phyloP scores from a whole-genome alignment of 2,329 filamentous ascomycete species.

The Phialophora macrospora region DNA sequence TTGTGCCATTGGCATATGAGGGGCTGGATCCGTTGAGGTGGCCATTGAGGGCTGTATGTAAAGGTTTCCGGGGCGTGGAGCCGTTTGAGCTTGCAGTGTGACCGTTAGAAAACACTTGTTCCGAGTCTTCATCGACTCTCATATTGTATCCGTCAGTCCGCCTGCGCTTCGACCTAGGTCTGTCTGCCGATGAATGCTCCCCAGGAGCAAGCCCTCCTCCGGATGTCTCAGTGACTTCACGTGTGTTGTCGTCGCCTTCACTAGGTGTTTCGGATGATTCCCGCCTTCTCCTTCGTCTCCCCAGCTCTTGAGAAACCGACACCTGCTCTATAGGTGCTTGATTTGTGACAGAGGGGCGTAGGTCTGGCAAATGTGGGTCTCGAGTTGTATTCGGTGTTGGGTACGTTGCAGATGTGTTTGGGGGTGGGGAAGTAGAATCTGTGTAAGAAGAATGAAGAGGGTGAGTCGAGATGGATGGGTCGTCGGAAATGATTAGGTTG shows the following conservation, averaged over 20 bases:
- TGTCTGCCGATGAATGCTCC: conserved; percentile 42
- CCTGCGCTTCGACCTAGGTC: conserved; percentile 61
- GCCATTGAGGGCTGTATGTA: conserved; percentile 56
- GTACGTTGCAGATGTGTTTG: conserved; percentile 34
- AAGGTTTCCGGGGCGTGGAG: conserved; percentile 55
- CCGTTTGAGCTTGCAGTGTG: conserved; percentile 63
- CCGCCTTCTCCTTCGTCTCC: conserved; percentile 35
- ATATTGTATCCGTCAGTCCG: conserved; percentile 62
- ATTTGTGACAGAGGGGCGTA: conserved; percentile 24
- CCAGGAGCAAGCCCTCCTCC: conserved; percentile 40
- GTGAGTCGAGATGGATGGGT: conserved; percentile 64
- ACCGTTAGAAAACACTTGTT: conserved; percentile 60
- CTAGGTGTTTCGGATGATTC: conserved; percentile 21
- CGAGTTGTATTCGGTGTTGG: conserved; percentile 18
- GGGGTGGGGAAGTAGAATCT: conserved; percentile 51
- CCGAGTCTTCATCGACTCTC: conserved; percentile 63
- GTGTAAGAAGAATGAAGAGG: conserved; percentile 57
- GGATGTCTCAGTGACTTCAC: conserved; percentile 37
- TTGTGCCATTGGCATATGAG: conserved; percentile 48
- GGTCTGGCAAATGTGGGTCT: conserved; percentile 32
- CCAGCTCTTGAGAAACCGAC: conserved; percentile 23
- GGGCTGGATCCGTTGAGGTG: conserved; percentile 46
- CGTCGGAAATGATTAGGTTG: conserved; percentile 70
- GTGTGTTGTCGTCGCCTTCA: conserved; percentile 26
- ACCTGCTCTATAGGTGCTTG: conserved; percentile 34